Percentiles rank a stretch among this genome's conserved stretches.
phyloP scores from a whole-genome alignment of 2,329 filamentous ascomycete genomes.

The Diaporthe vexans region DNA sequence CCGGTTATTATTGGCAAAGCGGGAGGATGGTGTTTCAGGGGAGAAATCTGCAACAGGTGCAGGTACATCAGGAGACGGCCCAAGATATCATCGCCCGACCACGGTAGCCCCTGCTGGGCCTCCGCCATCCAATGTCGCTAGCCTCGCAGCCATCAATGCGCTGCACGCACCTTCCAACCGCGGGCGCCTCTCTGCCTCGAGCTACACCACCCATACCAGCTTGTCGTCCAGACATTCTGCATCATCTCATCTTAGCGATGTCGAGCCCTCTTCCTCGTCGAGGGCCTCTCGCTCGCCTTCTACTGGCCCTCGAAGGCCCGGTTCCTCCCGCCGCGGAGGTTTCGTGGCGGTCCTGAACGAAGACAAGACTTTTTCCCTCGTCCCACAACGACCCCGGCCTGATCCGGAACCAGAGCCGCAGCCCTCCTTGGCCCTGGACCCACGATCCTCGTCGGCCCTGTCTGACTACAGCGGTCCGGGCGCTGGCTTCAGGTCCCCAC shows the following conservation, averaged over 20 bases:
- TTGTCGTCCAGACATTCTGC: conserved; percentile 38
- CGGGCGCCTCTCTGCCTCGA: conserved; percentile 35
- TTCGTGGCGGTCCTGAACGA: conserved; percentile 67
- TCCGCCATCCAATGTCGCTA: conserved; percentile 54
- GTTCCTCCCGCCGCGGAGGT: conserved; percentile 58
- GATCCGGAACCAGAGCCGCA: conserved; percentile 36
- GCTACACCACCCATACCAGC: conserved; percentile 39
- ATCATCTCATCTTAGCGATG: conserved; percentile 43
- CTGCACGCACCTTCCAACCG: conserved; percentile 44
- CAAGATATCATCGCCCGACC: conserved; percentile 47
- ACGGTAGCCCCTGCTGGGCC: conserved; percentile 53
- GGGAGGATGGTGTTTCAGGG: conserved; percentile 61
- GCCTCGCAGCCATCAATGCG: conserved; percentile 53
- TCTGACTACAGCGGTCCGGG: conserved; percentile 40
- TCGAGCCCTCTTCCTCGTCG: conserved; percentile 46
- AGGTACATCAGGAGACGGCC: conserved; percentile 49
- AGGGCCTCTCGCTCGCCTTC: conserved; percentile 43
- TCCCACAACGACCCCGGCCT: conserved; percentile 49
- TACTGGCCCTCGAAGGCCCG: conserved; percentile 49
- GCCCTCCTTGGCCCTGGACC: conserved; percentile 34
- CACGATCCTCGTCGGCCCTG: conserved; percentile 42
- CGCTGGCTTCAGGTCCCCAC: conserved; percentile 57
- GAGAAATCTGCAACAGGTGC: conserved; percentile 54
- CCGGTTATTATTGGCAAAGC: conserved; percentile 40
- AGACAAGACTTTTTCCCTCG: conserved; percentile 66